These are phyloP conservation scores for Triticum urartu DNA, from an alignment of 176 grass and related monocot genomes.

Conservation along the genomic window DNA sequence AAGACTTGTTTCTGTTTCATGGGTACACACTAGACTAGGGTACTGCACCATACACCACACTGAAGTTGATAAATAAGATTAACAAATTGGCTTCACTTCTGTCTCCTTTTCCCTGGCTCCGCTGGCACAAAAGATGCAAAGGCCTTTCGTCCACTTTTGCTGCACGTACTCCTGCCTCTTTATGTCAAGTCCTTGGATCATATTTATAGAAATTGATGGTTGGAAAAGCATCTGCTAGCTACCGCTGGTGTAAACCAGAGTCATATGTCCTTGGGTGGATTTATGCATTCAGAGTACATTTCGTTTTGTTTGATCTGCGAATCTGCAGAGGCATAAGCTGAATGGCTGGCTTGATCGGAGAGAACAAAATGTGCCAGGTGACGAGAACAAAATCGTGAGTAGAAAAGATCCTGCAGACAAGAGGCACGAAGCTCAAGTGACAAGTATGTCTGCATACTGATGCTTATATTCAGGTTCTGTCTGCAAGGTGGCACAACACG, in stretches of 20 bases:
- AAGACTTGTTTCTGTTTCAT: constrained; percentile 12
- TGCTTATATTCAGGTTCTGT: neutral
- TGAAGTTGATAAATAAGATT: neutral
- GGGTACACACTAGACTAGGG: neutral
- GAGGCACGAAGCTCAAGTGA: neutral
- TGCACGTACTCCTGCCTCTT: constrained; percentile 12
- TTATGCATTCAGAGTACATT: neutral
- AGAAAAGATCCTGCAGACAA: neutral
- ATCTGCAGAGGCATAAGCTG: neutral
- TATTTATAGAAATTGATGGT: neutral
- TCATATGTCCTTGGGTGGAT: neutral
- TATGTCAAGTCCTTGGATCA: constrained; percentile 33
- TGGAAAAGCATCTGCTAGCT: constrained; percentile 2
- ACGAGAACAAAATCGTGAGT: neutral
- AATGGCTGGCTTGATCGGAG: neutral
- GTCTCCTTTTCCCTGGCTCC: neutral
- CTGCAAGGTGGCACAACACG: constrained; percentile 7
- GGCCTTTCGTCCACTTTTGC: neutral
- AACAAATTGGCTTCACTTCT: constrained; percentile 5
- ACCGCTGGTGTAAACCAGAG: neutral
- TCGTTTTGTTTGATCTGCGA: constrained; percentile 1
- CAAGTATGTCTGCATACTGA: neutral
- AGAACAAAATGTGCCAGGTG: neutral
- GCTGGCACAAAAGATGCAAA: constrained; percentile 26
- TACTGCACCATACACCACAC: neutral